Conservation (phyloP, 1,284 basidiomycete genomes). For the Tranzscheliella williamsii region DNA sequence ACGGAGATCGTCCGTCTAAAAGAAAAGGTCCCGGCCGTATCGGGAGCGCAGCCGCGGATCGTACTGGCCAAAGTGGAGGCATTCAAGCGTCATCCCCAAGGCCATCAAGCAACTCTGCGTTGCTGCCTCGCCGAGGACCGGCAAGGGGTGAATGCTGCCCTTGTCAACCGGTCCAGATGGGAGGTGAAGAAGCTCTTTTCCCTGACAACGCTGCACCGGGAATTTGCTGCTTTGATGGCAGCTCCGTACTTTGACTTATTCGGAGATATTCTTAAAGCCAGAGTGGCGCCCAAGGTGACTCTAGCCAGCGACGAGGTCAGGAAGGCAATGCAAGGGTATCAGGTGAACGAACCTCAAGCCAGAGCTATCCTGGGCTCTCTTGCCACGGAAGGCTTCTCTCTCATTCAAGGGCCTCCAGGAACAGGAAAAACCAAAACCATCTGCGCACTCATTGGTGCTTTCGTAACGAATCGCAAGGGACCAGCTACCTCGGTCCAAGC, state of each 20-base stretch:
- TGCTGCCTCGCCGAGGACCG: slow-evolving; percentile 63
- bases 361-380: slow-evolving; percentile 81
- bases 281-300: slow-evolving; percentile 64
- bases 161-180: slow-evolving; percentile 72
- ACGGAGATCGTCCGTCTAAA: slow-evolving; percentile 71
- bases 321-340: slow-evolving; percentile 71
- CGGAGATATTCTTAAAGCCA: slow-evolving; percentile 72
- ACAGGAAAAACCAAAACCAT: slow-evolving; percentile 99
- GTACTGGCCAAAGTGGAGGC: slow-evolving; percentile 76
- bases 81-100: slow-evolving; percentile 67
- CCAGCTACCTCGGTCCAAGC: slow-evolving; percentile 29
- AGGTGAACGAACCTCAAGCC: slow-evolving; percentile 92
- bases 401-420: slow-evolving; percentile 97
- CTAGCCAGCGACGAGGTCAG: slow-evolving; percentile 66
- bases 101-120: slow-evolving; percentile 64
- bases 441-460: slow-evolving; percentile 86
- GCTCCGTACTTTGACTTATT: slow-evolving; percentile 81
- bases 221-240: slow-evolving; percentile 83
- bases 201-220: slow-evolving; percentile 88
- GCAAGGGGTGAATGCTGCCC: slow-evolving; percentile 50
- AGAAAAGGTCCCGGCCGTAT: slow-evolving; percentile 78
- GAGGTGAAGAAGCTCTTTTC: slow-evolving; percentile 78
- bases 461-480: slow-evolving; percentile 66
- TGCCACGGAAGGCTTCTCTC: slow-evolving; percentile 74
- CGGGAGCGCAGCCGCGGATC: slow-evolving; percentile 65